Conservation (phyloP, 1,139 yeast species). For the Entelexis sorbosivorans region DNA sequence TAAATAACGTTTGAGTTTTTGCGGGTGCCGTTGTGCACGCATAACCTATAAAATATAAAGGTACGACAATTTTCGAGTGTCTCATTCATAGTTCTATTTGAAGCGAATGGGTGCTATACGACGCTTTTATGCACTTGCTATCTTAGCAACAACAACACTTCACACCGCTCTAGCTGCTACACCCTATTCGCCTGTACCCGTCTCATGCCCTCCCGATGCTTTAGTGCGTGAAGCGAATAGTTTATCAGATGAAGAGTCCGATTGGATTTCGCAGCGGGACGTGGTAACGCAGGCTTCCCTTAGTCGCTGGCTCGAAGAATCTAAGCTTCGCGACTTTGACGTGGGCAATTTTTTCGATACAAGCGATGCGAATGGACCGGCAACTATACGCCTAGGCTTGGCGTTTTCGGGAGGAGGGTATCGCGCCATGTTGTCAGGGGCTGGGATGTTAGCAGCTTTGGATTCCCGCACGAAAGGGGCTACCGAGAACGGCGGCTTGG, state of each 20-base stretch:
- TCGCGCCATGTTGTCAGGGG: slow-evolving; percentile 84
- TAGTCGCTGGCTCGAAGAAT: not conserved
- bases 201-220: not conserved
- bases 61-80: no score
- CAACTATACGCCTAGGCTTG: slow-evolving; percentile 43
- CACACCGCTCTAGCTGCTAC: not conserved
- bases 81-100: no score
- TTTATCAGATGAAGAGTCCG: not conserved
- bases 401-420: slow-evolving; percentile 91
- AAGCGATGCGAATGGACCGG: slow-evolving; percentile 27
- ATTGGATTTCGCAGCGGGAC: slow-evolving; percentile 1
- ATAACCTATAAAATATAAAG: not conserved
- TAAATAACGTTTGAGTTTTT: not conserved
- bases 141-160: not conserved
- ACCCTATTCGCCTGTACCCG: not conserved
- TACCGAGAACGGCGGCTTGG: slow-evolving; percentile 53
- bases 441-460: slow-evolving; percentile 74
- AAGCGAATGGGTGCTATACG: not conserved
- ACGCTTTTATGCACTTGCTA: not conserved
- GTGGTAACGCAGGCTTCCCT: not conserved
- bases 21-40: not conserved
- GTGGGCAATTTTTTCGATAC: not conserved
- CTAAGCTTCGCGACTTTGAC: not conserved
- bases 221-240: not conserved
- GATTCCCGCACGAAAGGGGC: slow-evolving; percentile 67